phyloP scores from a whole-genome alignment of 495 filamentous ascomycete species.

The Chaetomium fimeti region DNA sequence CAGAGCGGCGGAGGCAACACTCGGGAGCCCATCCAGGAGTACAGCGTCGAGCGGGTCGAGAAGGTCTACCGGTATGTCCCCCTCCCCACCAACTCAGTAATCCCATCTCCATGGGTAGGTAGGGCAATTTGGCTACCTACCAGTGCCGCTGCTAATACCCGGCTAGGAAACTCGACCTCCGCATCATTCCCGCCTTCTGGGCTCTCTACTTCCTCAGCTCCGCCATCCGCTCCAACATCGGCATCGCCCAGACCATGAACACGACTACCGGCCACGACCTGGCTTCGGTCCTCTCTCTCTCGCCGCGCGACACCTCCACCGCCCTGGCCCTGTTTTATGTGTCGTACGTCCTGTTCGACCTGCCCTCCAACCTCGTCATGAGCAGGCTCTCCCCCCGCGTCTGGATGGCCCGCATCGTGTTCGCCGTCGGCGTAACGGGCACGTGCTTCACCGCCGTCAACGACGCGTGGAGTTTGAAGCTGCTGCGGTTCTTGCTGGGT shows the following conservation, averaged over 20 bases:
- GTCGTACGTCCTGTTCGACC: conserved; percentile 83
- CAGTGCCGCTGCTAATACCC: conserved; percentile 33
- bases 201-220: conserved; percentile 91
- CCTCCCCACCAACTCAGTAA: background rate
- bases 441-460: conserved; percentile 77
- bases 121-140: background rate
- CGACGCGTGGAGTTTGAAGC: conserved; percentile 84
- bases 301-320: conserved; percentile 72
- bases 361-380: conserved; percentile 90
- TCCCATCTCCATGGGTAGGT: no score
- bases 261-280: conserved; percentile 64
- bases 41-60: conserved; percentile 58
- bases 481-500: conserved; percentile 81
- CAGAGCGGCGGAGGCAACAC: background rate
- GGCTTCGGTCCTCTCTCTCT: conserved; percentile 61
- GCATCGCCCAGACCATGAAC: conserved; percentile 91
- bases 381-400: conserved; percentile 76
- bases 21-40: conserved; percentile 31
- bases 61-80: conserved; percentile 58
- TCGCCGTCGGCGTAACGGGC: conserved; percentile 81
- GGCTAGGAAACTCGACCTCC: conserved; percentile 64
- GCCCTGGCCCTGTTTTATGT: conserved; percentile 87
- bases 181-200: conserved; percentile 92
- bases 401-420: conserved; percentile 91
- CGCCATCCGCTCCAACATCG: conserved; percentile 86